Evolutionary conservation across 139 green algal genomes (phyloP).

Genomic region (Chlorella sp.): DNA sequence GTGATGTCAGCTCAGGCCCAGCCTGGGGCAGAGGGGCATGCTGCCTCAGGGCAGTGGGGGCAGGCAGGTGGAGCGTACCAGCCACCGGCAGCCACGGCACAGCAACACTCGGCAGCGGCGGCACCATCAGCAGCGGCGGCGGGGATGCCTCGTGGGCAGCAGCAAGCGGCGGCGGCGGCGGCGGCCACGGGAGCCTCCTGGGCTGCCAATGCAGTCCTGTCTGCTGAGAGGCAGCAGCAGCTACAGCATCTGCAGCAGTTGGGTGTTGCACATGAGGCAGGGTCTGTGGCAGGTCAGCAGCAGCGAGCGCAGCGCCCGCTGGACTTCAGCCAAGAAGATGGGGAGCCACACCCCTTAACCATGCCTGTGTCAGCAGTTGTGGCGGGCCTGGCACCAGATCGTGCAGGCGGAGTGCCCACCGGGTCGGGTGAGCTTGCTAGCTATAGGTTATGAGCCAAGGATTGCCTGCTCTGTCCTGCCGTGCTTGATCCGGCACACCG

Average conservation of each 20-base stretch:
- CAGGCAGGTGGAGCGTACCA: too few relatives aligned
- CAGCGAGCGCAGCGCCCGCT: background rate
- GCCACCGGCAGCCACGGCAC: too few relatives aligned
- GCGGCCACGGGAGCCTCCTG: background rate
- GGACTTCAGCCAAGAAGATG: background rate
- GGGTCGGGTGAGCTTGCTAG: conserved; percentile 16
- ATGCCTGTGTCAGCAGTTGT: conserved; percentile 34
- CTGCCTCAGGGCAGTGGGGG: too few relatives aligned
- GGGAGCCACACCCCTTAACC: background rate
- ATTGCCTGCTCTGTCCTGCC: background rate
- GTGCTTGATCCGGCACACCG: background rate
- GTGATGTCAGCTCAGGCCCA: background rate
- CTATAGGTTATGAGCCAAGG: too few relatives aligned
- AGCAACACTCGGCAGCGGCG: background rate
- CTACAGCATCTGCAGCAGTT: background rate
- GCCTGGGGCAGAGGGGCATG: background rate
- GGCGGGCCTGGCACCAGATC: conserved; percentile 37
- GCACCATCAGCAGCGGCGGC: background rate
- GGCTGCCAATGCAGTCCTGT: background rate
- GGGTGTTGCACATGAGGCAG: background rate
- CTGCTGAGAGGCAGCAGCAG: background rate
- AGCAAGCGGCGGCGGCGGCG: background rate
- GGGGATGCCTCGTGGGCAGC: background rate
- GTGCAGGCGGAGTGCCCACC: background rate
- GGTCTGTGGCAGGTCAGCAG: background rate